Base-by-base conservation (phyloP, 345 rosid genomes). In the Pelargonium nanum region DNA sequence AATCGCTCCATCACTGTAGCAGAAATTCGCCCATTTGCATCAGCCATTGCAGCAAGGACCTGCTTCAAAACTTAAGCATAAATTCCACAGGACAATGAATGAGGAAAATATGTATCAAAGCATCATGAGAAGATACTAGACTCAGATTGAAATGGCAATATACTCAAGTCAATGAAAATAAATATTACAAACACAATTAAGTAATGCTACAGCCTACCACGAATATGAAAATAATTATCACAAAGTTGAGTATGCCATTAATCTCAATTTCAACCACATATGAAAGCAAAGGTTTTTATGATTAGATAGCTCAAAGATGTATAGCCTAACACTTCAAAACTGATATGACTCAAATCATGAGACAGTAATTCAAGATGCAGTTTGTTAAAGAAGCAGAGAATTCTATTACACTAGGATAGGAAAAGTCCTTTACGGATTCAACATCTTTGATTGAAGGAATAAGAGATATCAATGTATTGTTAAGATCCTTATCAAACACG, bases 41-140 rank as follows among this genome's bases (percentile, higher is more conserved):
- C 99, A 72, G 97, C 96, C 99, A 94, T 89, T 76, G 97, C 87
- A 70, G 97, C 92, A 66, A 93, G 94, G 68, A 89, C 88, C 99
- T 92, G 74, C 21, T 55, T 53, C 57, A 75, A 74, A 40, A 40
- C 15, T 40, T 40, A 12, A 40, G 57, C 30, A 20, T 51, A 64
- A 58, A 53, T 32, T 55, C 26, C 61, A 67, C 53, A 78, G 73
- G 30, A 53, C 22, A 50, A 52, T 26, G 52, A 53, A 59, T 30
- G 9, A 62, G 60, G 68, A 67, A 51, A 24, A 56, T 51, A 60
- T 19, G 74, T 21, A 57, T n/a, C 54, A 72, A 40, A 56, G 59
- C 56, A 65, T 63, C 62, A 23, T 30, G 32, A 6, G 30, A 61
- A 57, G 22, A 30, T 63, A 60, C 23, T 26, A 30, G 22, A 56